Evolutionary conservation across 163 green algal species (phyloP), one percentile per base, ranked within the genome.

Genomic region (Coccomyxa subellipsoidea): DNA sequence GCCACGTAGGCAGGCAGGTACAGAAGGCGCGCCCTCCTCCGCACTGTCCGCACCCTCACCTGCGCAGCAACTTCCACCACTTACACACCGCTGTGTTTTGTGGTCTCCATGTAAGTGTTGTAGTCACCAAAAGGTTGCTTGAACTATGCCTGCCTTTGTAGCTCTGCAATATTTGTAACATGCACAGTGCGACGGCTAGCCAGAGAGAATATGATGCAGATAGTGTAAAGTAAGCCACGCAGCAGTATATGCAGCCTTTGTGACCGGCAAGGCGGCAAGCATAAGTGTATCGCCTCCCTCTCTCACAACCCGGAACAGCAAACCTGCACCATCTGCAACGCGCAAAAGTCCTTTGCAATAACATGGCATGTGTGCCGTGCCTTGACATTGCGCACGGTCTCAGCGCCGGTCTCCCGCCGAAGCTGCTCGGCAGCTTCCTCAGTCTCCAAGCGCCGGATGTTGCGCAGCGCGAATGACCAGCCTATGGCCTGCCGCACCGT

Each of bases 1-100:
- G 89, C 85, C 9, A 90, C 83, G 80, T 90, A 93, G 27, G 83
- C 87, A 27, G 91, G 91, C 54, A 93, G 82, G 79, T 88, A 91
- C 9, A 92, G 83, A 35, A 94, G 83, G 15, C 84, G 70, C 6
- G 83, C 86, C 25, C 23, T 53, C 21, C 86, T 85, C 23, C 83
- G 36, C 37, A 85, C 25, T 12, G 87, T 80, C 35, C 87, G 80
- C 37, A 93, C 36, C 7, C 54, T 18, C 23, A 91, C 79, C 38
- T 85, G 82, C 25, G 40, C 0, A 76, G 69, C 69, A 76, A 36
- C 29, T 76, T 77, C 78, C 81, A 31, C 21, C n/a, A n/a, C n/a
- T n/a, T n/a, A n/a, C n/a, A n/a, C n/a, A n/a, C n/a, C n/a, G n/a
- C n/a, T n/a, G n/a, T n/a, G n/a, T n/a, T n/a, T n/a, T n/a, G n/a